Conservation (phyloP, 208 protist genomes). For the Naegleria gruberi region DNA sequence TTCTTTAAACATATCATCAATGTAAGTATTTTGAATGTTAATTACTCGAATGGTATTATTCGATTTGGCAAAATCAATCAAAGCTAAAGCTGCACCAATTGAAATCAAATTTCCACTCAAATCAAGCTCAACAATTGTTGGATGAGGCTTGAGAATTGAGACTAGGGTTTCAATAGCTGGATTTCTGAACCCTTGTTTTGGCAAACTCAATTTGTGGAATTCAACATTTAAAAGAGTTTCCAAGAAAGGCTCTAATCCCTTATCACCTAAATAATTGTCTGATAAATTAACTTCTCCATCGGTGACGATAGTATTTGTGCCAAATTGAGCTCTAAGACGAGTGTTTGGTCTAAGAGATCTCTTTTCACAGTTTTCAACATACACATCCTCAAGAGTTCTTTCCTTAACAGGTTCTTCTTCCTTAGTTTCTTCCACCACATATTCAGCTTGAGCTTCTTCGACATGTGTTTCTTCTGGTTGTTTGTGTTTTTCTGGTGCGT, state of each 20-base stretch:
- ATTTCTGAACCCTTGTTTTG: background rate
- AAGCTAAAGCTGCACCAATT: background rate
- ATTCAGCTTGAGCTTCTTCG: background rate
- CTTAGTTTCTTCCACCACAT: background rate
- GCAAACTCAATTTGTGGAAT: background rate
- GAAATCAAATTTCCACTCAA: background rate
- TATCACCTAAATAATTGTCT: background rate
- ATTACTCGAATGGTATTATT: background rate
- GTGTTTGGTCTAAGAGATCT: background rate
- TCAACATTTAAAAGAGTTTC: background rate
- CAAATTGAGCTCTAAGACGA: background rate
- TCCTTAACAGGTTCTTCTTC: background rate
- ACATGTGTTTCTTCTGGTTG: background rate
- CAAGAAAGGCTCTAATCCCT: background rate
- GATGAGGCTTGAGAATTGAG: background rate
- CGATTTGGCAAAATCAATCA: background rate
- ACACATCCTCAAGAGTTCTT: background rate
- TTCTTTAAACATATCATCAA: background rate
- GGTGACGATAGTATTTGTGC: background rate
- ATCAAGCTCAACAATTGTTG: background rate
- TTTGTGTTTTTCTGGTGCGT: too few relatives aligned
- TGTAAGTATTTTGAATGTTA: background rate
- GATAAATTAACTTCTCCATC: background rate
- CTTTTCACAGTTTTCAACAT: background rate
- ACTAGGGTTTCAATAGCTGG: background rate